Percentiles rank a stretch among this genome's conserved stretches.
Conservation (phyloP, 345 rosid genomes). For the Gossypium stocksii region DNA sequence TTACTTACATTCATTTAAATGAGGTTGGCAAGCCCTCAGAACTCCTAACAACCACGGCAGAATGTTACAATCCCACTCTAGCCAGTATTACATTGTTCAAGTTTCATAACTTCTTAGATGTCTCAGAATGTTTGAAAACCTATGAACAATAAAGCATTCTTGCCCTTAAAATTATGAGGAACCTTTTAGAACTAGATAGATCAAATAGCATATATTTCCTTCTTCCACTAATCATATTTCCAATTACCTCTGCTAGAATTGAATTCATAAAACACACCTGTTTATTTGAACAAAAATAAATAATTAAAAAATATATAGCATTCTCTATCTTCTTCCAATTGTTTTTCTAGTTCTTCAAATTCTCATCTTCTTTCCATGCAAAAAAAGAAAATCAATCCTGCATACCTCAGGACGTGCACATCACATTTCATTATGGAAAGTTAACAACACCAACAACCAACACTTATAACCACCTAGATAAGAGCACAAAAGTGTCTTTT, state of each 20-base stretch:
- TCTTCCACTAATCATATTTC: neutral
- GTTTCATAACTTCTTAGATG: constrained; percentile 2
- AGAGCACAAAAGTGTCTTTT: neutral
- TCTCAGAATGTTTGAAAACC: neutral
- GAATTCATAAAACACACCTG: neutral
- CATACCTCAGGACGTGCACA: neutral
- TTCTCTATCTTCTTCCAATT: neutral
- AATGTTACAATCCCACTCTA: constrained; percentile 4
- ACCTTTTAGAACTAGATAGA: neutral
- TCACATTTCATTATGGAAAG: constrained; percentile 6
- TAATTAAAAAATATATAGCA: neutral
- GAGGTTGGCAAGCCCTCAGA: neutral
- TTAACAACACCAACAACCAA: constrained; percentile 1
- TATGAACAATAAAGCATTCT: constrained; percentile 3
- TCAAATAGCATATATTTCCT: neutral
- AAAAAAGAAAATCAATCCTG: neutral
- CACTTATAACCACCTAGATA: neutral
- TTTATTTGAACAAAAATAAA: neutral
- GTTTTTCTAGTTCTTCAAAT: constrained; percentile 4
- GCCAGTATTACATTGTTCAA: neutral
- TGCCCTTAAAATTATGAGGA: neutral
- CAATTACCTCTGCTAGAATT: neutral
- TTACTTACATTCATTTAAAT: neutral
- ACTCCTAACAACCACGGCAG: neutral
- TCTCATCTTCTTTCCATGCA: neutral